These are phyloP conservation scores for Kingdonia uniflora DNA, from an alignment of 164 flowering plant species.

Conservation along the genomic window DNA sequence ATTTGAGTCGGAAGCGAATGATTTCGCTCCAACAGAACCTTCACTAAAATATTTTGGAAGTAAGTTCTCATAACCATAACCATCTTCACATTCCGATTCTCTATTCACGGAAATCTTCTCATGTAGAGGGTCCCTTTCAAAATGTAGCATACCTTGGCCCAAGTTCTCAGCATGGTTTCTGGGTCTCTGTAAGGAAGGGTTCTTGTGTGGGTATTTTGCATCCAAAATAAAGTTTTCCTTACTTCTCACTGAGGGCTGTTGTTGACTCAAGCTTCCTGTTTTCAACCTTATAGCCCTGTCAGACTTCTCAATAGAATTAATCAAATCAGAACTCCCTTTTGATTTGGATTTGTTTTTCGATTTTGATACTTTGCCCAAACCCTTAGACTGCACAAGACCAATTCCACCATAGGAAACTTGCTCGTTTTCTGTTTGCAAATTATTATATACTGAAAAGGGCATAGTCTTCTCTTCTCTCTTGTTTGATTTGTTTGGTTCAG, in stretches of 20 bases:
- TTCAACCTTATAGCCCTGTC: constrained; percentile 38
- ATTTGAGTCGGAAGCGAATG: constrained; percentile 23
- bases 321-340: constrained; percentile 35
- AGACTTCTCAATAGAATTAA: constrained; percentile 29
- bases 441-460: constrained; percentile 18
- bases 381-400: constrained; percentile 30
- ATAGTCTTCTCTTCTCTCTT: constrained; percentile 17
- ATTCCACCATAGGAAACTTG: constrained; percentile 16
- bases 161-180: constrained; percentile 26
- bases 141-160: constrained; percentile 21
- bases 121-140: constrained; percentile 24
- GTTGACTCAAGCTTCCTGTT: constrained; percentile 26
- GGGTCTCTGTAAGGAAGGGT: constrained; percentile 20
- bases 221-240: constrained; percentile 8
- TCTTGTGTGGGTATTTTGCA: constrained; percentile 18
- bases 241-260: constrained; percentile 17
- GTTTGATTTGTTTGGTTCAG: constrained; percentile 17
- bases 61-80: constrained; percentile 25
- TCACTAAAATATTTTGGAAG: constrained; percentile 27
- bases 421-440: constrained; percentile 26
- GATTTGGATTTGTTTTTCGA: constrained; percentile 18
- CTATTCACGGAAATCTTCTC: constrained; percentile 20
- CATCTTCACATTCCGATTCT: constrained; percentile 35
- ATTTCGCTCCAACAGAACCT: constrained; percentile 23
- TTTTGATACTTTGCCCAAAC: constrained; percentile 22